Evolutionary conservation across 139 green algal species (phyloP), one percentile per base, ranked within the genome.

Genomic region (Coccomyxa sp.): DNA sequence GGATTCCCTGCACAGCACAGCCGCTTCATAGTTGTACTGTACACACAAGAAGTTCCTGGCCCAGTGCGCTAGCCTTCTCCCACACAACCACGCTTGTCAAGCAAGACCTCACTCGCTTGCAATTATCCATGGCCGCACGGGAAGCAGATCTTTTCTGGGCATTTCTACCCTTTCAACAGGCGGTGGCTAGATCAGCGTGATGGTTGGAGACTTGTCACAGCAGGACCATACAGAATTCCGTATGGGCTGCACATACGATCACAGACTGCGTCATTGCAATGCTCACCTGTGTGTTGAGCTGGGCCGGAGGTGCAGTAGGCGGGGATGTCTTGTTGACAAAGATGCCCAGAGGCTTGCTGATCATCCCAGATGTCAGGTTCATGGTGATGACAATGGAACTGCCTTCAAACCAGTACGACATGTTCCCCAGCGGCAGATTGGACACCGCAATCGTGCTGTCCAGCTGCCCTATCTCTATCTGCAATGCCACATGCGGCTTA

Each of bases 391-490:
- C 12, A 22, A 71, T 22, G 29, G n/a, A 34, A 5, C 24, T 36
- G 64, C 64, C n/a, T 22, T 38, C 64, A 34, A 71, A 36, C 64
- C 64, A 71, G n/a, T 71, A 71, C 18, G 64, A 37, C 64, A 71
- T 6, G n/a, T 71, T 71, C 24, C 64, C 64, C 24, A 36, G 14
- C 18, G 64, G n/a, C 64, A 38, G 10, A 10, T 34, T 29, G 24
- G 12, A 16, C 27, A 71, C 33, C 2, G 24, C n/a, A 5, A 36
- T 71, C 14, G n/a, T 34, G 2, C 10, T 36, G n/a, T 71, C 64
- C 64, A 71, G 64, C 64, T 71, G 64, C 29, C 64, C 64, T 18
- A 71, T 36, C 64, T 71, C 64, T 1, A 71, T 36, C 64, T 71
- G n/a, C 64, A 36, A n/a, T n/a, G n/a, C n/a, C n/a, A n/a, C n/a